Evolutionary conservation across 441 rosid species (phyloP), one percentile per base, ranked within the genome.

Genomic region (Eutrema salsugineum): DNA sequence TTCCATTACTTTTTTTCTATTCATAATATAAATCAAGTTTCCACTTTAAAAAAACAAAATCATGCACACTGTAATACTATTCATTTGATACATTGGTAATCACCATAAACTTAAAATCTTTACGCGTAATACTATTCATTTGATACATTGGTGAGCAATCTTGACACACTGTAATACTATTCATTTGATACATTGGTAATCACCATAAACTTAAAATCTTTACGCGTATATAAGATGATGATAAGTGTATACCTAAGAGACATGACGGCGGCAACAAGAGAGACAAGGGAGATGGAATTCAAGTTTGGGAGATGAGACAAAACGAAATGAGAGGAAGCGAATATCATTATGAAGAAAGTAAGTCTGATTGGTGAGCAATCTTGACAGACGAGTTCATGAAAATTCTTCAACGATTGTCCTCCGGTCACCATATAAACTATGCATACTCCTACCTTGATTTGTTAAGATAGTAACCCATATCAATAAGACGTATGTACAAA

Each of bases 341-440:
- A 86, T 54, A 88, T 83, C 89, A 86, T 83, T 71, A 86, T 80
- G 72, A 81, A 88, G 71, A 44, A 82, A 10, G 85, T 24, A 43
- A 77, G 66, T 71, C 66, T 83, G 32, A 83, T 83, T 0, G 15
- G 32, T 7, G 70, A 78, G 75, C 80, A 33, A 32, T 27, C 68
- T 5, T 43, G 10, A 62, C 86, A 63, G 1, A 78, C 79, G 8
- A 82, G 69, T 5, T 82, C 22, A 40, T 86, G 88, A 53, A 86
- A 74, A 68, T 83, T 86, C 72, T 83, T 66, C 63, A 85, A 65
- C 1, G 89, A 88, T 46, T 77, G 84, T 33, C 91, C 91, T 17
- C 91, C 89, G 0, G 88, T 88, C 15, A 86, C 93, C 93, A 86
- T 86, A 46, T 83, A 85, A 10, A 88, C 88, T 20, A 88, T 86